These are phyloP conservation scores for Raphanus sativus DNA, from an alignment of 345 rosid species.

Conservation along the genomic window DNA sequence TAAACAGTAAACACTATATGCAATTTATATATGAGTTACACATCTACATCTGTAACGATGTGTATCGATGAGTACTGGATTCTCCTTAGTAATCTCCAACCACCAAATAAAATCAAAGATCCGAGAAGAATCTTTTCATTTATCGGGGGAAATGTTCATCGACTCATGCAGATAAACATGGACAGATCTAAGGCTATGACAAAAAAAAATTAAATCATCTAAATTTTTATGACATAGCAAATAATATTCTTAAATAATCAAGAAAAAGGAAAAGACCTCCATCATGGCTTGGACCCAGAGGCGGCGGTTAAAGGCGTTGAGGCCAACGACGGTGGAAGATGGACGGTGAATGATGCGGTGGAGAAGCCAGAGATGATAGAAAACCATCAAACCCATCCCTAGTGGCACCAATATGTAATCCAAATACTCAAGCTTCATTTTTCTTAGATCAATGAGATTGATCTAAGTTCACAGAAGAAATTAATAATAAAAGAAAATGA, in stretches of 20 bases:
- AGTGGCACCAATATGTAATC: slow-evolving; percentile 66
- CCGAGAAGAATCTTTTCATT: background rate
- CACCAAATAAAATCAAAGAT: background rate
- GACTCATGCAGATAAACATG: slow-evolving; percentile 12
- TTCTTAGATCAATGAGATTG: slow-evolving; percentile 3
- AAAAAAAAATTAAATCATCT: too few relatives aligned
- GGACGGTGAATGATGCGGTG: slow-evolving; percentile 57
- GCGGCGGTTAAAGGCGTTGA: slow-evolving; percentile 80
- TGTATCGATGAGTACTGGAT: background rate
- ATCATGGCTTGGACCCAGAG: slow-evolving; percentile 91
- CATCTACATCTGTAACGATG: background rate
- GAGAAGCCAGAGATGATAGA: slow-evolving; percentile 66
- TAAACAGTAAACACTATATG: background rate
- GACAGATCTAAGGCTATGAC: background rate
- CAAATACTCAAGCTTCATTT: slow-evolving; percentile 51
- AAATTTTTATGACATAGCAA: too few relatives aligned
- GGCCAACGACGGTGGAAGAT: slow-evolving; percentile 65
- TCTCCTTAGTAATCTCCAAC: slow-evolving; percentile 9
- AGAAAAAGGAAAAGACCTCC: slow-evolving; percentile 50
- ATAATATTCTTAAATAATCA: background rate
- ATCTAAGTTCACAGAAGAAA: background rate
- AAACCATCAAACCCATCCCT: slow-evolving; percentile 54
- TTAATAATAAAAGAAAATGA: background rate
- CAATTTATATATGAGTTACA: background rate
- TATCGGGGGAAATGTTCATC: slow-evolving; percentile 5